Evolutionary conservation across 345 rosid species (phyloP), one percentile per base, ranked within the genome.

Genomic region (Linum trigynum): DNA sequence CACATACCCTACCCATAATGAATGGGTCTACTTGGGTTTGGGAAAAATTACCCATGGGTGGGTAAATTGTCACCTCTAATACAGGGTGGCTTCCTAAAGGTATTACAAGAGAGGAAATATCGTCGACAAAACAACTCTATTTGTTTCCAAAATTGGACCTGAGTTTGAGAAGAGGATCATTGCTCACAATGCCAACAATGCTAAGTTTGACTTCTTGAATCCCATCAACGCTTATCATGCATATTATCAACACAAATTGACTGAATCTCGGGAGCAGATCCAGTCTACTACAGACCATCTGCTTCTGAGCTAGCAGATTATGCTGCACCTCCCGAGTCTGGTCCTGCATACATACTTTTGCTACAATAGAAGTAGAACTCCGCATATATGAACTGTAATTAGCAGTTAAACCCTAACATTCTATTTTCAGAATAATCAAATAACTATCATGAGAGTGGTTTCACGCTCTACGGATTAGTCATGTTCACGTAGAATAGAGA

Each of bases 41-140:
- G 32, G 1, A 23, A 23, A 23, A 23, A 23, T 23, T 23, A 23
- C 32, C 32, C 32, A 23, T 23, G 32, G 1, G 1, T 23, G 32
- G 32, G 32, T 23, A 23, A 23, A 23, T 23, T 23, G 32, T 1
- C 32, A 23, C 32, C 32, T n/a, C 32, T 23, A 0, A 23, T 23
- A 23, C 32, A 23, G 32, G 32, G 32, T 1, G 1, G 32, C 32
- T 23, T 23, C 32, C 32, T 23, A 23, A 23, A 23, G 32, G 32
- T 23, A 23, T 23, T 23, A 23, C 32, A 23, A 23, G 32, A 23
- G 32, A 23, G 32, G 86, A 75, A 80, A 75, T 36, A 88, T 90
- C 59, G 95, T 90, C 1, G 97, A 90, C 71, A 90, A 83, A 68
- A 90, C 97, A 9, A 81, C 92, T 2, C 86, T 77, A 73, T 88